Percentiles rank a stretch among this genome's conserved stretches.
Conservation (phyloP, 257 asterid species). For the Nicotiana attenuata region DNA sequence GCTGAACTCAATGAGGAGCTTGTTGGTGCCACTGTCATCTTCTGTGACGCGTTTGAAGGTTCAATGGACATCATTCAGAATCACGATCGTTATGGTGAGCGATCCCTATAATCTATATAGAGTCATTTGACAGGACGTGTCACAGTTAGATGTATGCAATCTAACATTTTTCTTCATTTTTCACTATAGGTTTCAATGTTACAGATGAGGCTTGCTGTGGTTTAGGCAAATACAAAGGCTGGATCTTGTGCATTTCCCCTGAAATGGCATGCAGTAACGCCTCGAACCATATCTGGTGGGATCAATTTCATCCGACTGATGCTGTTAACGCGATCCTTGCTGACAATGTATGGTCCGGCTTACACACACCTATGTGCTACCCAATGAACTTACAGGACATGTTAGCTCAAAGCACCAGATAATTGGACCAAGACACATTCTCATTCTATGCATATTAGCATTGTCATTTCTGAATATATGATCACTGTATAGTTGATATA, state of each 20-base stretch:
- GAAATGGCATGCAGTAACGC: constrained; percentile 81
- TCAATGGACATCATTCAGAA: constrained; percentile 80
- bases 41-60: constrained; percentile 82
- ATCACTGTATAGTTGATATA: not conserved
- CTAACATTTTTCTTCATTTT: not conserved
- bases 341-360: constrained; percentile 68
- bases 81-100: constrained; percentile 57
- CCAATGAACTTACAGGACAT: constrained; percentile 80
- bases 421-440: constrained; percentile 5
- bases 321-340: constrained; percentile 73
- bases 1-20: constrained; percentile 59
- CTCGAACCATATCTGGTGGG: constrained; percentile 87
- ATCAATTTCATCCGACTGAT: constrained; percentile 84
- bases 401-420: constrained; percentile 30
- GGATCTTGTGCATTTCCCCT: constrained; percentile 62
- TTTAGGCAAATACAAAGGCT: constrained; percentile 61
- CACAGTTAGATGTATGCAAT: not conserved
- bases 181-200: constrained; percentile 53
- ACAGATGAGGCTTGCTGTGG: constrained; percentile 88
- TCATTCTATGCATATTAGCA: no score
- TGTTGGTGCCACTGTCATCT: constrained; percentile 42
- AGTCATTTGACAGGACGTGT: not conserved
- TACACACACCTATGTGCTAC: constrained; percentile 63
- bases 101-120: not conserved
- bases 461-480: no score